Percentiles rank a stretch among this genome's conserved stretches.
Evolutionary conservation across 192 early-diverging fungal species (phyloP).

Genomic region (Coemansia sp.): DNA sequence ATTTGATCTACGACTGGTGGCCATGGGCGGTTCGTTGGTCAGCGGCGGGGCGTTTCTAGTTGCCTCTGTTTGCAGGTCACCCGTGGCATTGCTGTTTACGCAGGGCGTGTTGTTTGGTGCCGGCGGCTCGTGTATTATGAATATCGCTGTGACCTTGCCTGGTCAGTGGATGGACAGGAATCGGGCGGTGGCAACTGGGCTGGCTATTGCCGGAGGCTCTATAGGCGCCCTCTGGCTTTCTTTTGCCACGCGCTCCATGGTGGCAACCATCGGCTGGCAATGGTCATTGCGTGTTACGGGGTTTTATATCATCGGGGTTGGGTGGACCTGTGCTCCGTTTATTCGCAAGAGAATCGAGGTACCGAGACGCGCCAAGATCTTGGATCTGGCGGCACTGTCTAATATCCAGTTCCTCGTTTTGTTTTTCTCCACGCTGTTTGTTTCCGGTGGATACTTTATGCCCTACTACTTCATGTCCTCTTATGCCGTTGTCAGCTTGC

Average conservation of each 20-base stretch:
- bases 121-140: conserved; percentile 59
- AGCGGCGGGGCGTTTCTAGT: conserved; percentile 24
- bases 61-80: conserved; percentile 33
- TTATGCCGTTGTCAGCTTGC: conserved; percentile 12
- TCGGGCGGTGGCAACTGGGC: conserved; percentile 67
- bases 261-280: conserved; percentile 55
- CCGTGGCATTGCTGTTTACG: conserved; percentile 64
- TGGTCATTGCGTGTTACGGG: conserved; percentile 77
- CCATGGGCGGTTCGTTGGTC: conserved; percentile 14
- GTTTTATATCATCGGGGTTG: conserved; percentile 37
- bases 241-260: conserved; percentile 55
- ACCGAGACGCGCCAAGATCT: conserved; percentile 14
- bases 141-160: conserved; percentile 62
- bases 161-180: conserved; percentile 70
- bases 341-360: conserved; percentile 26
- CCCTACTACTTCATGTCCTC: conserved; percentile 41
- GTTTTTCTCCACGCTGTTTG: conserved; percentile 26
- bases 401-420: conserved; percentile 28
- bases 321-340: conserved; percentile 10
- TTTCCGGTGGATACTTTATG: conserved; percentile 22
- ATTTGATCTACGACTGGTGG: conserved; percentile 13
- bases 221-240: conserved; percentile 69
- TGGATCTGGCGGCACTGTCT: conserved; percentile 17
- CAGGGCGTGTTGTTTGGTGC: conserved; percentile 75
- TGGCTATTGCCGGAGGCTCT: conserved; percentile 69